Evolutionary conservation across 208 protist species (phyloP).

Genomic region (Trypanosoma cruzi): DNA sequence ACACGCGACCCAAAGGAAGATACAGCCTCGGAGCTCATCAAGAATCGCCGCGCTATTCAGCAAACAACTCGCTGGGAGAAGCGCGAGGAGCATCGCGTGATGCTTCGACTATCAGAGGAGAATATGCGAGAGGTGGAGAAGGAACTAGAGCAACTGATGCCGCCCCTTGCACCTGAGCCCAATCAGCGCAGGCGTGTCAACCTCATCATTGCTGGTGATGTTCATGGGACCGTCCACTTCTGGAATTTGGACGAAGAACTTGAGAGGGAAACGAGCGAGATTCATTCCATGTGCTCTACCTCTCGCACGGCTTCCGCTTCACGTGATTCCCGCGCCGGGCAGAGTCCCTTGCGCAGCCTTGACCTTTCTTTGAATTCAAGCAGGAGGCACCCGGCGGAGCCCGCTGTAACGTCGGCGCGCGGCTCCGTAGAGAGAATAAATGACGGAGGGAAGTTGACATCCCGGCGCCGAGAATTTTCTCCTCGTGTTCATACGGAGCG

Average conservation of each 20-base stretch:
- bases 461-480: not conserved
- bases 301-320: not conserved
- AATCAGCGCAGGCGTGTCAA: conserved; percentile 72
- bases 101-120: conserved; percentile 60
- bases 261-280: not conserved
- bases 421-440: not conserved
- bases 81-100: conserved; percentile 67
- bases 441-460: not conserved
- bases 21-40: conserved; percentile 34
- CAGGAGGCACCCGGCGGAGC: not conserved
- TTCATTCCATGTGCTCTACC: not conserved
- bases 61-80: conserved; percentile 68
- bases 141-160: conserved; percentile 69
- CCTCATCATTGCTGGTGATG: conserved; percentile 80
- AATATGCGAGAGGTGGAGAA: conserved; percentile 83
- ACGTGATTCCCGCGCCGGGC: not conserved
- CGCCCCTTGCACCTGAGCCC: conserved; percentile 63
- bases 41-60: conserved; percentile 40
- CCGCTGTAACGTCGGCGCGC: no score
- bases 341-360: not conserved
- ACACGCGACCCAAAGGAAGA: conserved; percentile 36
- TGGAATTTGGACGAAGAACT: conserved; percentile 91
- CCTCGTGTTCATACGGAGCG: not conserved
- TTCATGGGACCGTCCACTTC: conserved; percentile 73
- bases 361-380: conserved; percentile 2